Base-by-base conservation (phyloP, 1,284 basidiomycete species). In the Cryptococcus sp. region DNA sequence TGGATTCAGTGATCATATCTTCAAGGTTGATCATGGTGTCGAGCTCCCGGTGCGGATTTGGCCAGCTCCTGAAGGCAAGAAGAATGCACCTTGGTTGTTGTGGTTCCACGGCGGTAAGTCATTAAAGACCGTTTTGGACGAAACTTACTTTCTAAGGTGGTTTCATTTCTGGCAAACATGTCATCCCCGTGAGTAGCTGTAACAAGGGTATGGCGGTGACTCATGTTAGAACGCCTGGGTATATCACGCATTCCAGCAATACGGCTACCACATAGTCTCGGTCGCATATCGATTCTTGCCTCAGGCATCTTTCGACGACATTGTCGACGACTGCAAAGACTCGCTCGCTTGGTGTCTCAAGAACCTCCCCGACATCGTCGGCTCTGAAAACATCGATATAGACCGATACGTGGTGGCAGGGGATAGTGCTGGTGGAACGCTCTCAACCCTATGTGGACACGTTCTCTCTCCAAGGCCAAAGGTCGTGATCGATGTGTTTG, bases 21-120 rank as follows among this genome's bases (percentile, higher is more conserved):
- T 55, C 53, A 61, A 58, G 45, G 56, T 49, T 7, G 50, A 45
- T 9, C 51, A 63, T 22, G 66, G 62, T 9, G 62, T 69, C 4
- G 37, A 53, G 45, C 42, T 70, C 1, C 61, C 65, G 3, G 45
- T 67, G 14, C 52, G 68, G 9, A 47, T 67, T 14, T 69, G 65
- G 60, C 60, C 65, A 2, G 55, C 64, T 14, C 28, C 21, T 9
- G 21, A 39, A 25, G 21, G 28, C 7, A 46, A 21, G 22, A 28
- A 23, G 18, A 37, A 49, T n/a, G 34, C 13, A 16, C 62, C 58
- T 22, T 66, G 59, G 57, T 39, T 68, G 16, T 50, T 66, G 21
- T 70, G 66, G 66, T 60, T 60, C 11, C 67, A 68, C 47, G 67
- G 67, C 18, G 67, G 67, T 48, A 59, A 46, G 64, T 62, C 37